Evolutionary conservation across 306 rosid species (phyloP).

Genomic region (Abrus pulchellus): DNA sequence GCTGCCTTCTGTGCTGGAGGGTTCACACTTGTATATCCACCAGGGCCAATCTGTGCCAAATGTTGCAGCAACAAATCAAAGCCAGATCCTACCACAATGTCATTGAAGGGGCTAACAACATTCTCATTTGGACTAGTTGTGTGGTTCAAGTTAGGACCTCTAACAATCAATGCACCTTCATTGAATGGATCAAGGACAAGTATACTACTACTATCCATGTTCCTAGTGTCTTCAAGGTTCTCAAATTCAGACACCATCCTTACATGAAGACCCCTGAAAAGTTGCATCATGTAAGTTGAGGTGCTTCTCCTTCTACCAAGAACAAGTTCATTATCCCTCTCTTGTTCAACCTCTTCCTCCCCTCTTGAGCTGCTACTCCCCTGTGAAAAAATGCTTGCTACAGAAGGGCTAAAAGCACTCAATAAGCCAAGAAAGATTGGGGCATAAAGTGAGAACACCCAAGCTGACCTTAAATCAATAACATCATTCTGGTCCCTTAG

Average conservation of each 20-base stretch:
- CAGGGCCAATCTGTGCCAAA: conserved; percentile 73
- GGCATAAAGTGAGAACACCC: conserved; percentile 54
- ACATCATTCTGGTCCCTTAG: conserved; percentile 41
- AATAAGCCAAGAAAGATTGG: conserved; percentile 57
- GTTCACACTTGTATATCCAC: conserved; percentile 66
- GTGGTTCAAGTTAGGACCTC: conserved; percentile 49
- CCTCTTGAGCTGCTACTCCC: conserved; percentile 30
- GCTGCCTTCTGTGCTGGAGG: conserved; percentile 81
- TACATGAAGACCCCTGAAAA: conserved; percentile 44
- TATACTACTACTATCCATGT: conserved; percentile 27
- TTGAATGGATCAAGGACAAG: conserved; percentile 50
- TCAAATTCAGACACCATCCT: conserved; percentile 51
- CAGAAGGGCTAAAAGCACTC: conserved; percentile 53
- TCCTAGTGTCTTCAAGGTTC: conserved; percentile 43
- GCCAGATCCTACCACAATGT: conserved; percentile 72
- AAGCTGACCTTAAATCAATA: conserved; percentile 52
- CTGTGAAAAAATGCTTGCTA: conserved; percentile 42
- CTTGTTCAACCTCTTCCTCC: conserved; percentile 46
- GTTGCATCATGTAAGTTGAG: conserved; percentile 46
- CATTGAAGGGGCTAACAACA: conserved; percentile 66
- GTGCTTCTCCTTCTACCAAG: conserved; percentile 50
- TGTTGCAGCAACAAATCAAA: conserved; percentile 73
- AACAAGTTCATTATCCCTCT: conserved; percentile 41
- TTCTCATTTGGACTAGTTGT: conserved; percentile 53
- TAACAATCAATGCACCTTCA: conserved; percentile 53